Conservation (phyloP, 176 grass and related monocot genomes). For the Stipa capillata region DNA sequence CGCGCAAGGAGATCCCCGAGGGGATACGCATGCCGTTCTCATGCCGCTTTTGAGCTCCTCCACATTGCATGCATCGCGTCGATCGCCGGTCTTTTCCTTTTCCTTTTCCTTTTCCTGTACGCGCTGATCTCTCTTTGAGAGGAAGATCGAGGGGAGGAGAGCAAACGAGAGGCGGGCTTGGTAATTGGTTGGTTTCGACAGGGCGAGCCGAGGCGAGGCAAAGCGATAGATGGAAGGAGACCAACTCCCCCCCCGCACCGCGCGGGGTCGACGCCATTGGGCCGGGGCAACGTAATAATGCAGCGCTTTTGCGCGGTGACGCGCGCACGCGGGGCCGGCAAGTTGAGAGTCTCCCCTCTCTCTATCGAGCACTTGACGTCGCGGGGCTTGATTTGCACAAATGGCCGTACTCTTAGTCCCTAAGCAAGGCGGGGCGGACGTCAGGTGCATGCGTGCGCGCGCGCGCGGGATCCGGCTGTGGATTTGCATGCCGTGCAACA, state of each 20-base stretch:
- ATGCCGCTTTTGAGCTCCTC: background rate
- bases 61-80: no score
- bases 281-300: slow-evolving; percentile 30
- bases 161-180: no score
- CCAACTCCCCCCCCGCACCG: background rate
- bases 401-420: background rate
- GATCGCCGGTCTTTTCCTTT: no score
- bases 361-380: slow-evolving; percentile 10
- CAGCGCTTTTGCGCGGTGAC: slow-evolving; percentile 28
- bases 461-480: no score
- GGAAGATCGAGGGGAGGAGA: no score
- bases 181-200: slow-evolving; percentile 4
- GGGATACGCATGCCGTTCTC: slow-evolving; percentile 22
- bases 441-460: no score
- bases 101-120: background rate
- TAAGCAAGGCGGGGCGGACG: slow-evolving; percentile 12
- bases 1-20: slow-evolving; percentile 1
- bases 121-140: background rate
- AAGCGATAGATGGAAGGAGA: slow-evolving; percentile 10
- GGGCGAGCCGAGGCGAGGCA: background rate
- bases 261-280: background rate
- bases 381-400: background rate
- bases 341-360: background rate
- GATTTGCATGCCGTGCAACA: slow-evolving; percentile 24
- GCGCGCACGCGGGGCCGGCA: background rate